Evolutionary conservation across 1,284 basidiomycete species (phyloP), one percentile per base, ranked within the genome.

Genomic region (Fomitopsis schrenkii): DNA sequence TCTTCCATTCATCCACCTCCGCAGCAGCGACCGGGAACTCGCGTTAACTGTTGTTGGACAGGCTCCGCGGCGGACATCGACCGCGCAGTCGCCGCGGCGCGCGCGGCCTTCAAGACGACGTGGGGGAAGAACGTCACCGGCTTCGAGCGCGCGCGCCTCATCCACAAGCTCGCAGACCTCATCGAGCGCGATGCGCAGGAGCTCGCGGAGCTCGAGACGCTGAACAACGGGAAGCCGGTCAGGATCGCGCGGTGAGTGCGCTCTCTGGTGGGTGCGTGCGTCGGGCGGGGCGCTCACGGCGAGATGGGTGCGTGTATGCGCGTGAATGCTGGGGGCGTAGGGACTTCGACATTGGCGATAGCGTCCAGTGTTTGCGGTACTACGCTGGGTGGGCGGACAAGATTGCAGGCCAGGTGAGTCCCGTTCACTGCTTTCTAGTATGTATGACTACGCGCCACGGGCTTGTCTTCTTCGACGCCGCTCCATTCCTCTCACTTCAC

Each of bases 41-140:
- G 22, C 22, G 22, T 22, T 22, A 22, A 44, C 42, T 22, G 42
- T 35, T 44, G 58, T 15, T 14, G 63, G 67, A 62, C 71, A 92
- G 92, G 77, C 53, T 93, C 84, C 63, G 77, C 71, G 54, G 88
- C 86, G 73, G 94, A 96, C 74, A 88, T 96, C 67, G 90, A 96
- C 71, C 71, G 79, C 46, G 94, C 94, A 8, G 94, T 96, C 55
- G 82, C 83, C 26, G 91, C 93, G 17, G 95, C 95, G 35, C 85
- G 94, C 66, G 79, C 84, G 59, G 93, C 95, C 5, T 94, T 93
- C 80, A 86, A 90, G 63, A 93, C 88, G 7, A 88, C 90, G 35
- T 97, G 95, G 95, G 95, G 95, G 17, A 89, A 90, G 75, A 93
- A 94, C 66, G 84, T 91, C 58, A 87, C 93, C 14, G 92, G 91